phyloP scores from a whole-genome alignment of 331 rosid genomes.

The Telfairia occidentalis region DNA sequence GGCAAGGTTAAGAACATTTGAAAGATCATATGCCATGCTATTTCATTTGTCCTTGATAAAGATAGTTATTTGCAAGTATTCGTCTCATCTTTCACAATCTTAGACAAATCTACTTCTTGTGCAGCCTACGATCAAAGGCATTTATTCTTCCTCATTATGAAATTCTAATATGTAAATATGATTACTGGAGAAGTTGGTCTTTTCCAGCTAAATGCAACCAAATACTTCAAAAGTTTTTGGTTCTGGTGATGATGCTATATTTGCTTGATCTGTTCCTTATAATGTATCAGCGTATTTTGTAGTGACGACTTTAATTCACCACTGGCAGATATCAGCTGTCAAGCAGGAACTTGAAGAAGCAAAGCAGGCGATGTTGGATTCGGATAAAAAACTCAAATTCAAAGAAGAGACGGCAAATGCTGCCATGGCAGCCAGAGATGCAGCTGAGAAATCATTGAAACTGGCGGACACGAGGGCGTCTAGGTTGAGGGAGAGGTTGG shows the following conservation, averaged over 20 bases:
- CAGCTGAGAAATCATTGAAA: slow-evolving; percentile 85
- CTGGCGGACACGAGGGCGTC: slow-evolving; percentile 79
- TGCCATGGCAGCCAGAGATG: slow-evolving; percentile 98
- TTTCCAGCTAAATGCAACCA: background rate
- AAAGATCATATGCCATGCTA: background rate
- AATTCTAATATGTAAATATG: background rate
- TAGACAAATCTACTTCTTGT: background rate
- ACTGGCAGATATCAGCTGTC: slow-evolving; percentile 54
- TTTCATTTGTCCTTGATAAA: background rate
- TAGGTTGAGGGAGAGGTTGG: slow-evolving; percentile 75
- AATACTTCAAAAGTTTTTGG: background rate
- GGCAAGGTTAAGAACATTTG: background rate
- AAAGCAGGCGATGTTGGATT: slow-evolving; percentile 62
- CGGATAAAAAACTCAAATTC: slow-evolving; percentile 69
- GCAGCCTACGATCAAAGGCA: background rate
- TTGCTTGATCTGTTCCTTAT: background rate
- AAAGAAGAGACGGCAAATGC: slow-evolving; percentile 91
- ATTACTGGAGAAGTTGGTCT: background rate
- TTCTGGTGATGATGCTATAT: background rate
- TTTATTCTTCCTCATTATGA: background rate
- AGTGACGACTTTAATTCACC: slow-evolving; percentile 17
- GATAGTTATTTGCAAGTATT: background rate
- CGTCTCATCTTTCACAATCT: background rate
- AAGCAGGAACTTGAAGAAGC: slow-evolving; percentile 84
- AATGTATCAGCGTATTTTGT: background rate